These are phyloP conservation scores for Colletotrichum chlorophyti DNA, from an alignment of 2,329 filamentous ascomycete species.

Conservation along the genomic window DNA sequence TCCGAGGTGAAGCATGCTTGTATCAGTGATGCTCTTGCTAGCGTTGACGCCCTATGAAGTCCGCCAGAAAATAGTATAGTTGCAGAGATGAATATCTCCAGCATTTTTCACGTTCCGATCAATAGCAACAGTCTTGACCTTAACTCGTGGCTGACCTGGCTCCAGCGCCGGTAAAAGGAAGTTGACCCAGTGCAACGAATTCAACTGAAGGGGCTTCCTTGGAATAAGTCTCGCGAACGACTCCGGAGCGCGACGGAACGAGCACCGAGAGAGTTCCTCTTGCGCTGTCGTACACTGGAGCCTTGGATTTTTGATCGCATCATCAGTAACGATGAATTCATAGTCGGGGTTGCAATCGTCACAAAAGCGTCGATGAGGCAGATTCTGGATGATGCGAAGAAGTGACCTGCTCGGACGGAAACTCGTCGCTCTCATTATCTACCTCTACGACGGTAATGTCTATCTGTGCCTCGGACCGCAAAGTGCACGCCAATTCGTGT, in stretches of 20 bases:
- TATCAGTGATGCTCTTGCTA: neutral
- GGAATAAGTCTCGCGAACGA: neutral
- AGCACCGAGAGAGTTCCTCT: neutral
- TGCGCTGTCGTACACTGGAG: neutral
- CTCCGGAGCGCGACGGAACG: neutral
- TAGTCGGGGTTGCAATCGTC: neutral
- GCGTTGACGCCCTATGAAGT: neutral
- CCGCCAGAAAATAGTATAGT: neutral
- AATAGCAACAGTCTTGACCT: neutral
- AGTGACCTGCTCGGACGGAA: neutral
- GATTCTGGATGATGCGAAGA: neutral
- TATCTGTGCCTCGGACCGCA: neutral
- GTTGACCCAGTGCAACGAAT: neutral
- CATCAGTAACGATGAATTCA: neutral
- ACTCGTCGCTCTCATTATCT: neutral
- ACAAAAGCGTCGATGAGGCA: neutral
- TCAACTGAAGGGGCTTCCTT: neutral
- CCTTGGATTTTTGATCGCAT: neutral
- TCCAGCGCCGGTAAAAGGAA: neutral
- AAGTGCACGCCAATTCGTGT: neutral
- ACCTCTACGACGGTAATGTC: slow-evolving; percentile 1
- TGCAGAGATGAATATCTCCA: neutral
- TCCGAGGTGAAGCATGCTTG: neutral
- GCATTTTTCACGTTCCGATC: neutral
- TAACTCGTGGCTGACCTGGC: neutral